Percentiles rank a stretch among this genome's conserved stretches.
Conservation (phyloP, 2,329 filamentous ascomycete species). For the Penicillium rolfsii region DNA sequence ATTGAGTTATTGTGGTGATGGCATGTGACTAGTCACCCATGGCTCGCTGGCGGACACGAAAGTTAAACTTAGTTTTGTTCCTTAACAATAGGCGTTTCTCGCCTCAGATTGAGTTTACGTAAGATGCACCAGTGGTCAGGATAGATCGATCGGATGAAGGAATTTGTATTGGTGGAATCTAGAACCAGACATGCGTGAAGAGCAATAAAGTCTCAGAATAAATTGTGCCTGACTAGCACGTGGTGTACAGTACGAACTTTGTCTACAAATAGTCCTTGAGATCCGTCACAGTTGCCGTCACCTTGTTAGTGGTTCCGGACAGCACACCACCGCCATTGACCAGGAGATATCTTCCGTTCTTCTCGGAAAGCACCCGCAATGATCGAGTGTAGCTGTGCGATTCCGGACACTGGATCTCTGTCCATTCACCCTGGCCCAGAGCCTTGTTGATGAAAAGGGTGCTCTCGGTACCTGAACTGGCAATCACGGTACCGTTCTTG, state of each 20-base stretch:
- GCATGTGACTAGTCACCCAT: slow-evolving; percentile 8
- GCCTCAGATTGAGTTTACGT: too few relatives aligned
- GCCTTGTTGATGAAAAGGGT: slow-evolving; percentile 54
- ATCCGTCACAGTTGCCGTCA: slow-evolving; percentile 4
- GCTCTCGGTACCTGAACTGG: slow-evolving; percentile 45
- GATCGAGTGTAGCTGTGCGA: slow-evolving; percentile 52
- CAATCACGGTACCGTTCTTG: slow-evolving; percentile 54
- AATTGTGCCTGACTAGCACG: neutral
- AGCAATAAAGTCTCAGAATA: neutral
- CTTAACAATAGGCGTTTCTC: neutral
- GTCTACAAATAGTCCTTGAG: neutral
- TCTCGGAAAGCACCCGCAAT: slow-evolving; percentile 50
- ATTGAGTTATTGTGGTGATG: neutral
- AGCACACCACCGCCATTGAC: slow-evolving; percentile 27
- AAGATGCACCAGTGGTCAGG: neutral
- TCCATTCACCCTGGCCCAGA: slow-evolving; percentile 53
- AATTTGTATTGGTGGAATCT: neutral
- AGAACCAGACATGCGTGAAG: neutral
- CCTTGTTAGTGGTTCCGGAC: neutral
- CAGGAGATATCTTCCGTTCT: slow-evolving; percentile 23
- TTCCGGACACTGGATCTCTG: slow-evolving; percentile 48
- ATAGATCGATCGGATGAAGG: neutral
- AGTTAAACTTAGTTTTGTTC: neutral
- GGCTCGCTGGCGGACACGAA: neutral
- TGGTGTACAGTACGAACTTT: too few relatives aligned